A percentile compares a stretch with the other conserved stretches of the same genome.
Evolutionary conservation across 805 yeast genomes (phyloP).

Genomic region (Teunomyces cretensis): DNA sequence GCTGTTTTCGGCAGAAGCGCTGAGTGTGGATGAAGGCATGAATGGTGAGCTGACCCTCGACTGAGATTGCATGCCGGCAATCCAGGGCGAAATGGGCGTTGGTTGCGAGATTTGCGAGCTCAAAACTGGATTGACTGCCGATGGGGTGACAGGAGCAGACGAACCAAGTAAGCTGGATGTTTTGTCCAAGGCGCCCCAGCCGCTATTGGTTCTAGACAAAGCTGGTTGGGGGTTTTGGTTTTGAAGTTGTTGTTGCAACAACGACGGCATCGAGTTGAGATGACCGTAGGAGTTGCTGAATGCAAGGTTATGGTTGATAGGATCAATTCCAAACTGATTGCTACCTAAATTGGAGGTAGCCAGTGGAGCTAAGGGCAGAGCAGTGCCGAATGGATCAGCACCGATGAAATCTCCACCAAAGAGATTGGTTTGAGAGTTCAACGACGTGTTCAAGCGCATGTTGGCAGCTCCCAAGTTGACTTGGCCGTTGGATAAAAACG

Average conservation of each 20-base stretch:
- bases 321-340: conserved; percentile 28
- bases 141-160: conserved; percentile 32
- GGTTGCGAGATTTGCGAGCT: conserved; percentile 29
- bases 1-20: conserved; percentile 1
- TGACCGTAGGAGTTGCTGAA: conserved; percentile 15
- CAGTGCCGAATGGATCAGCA: conserved; percentile 17
- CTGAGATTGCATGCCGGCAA: conserved; percentile 28
- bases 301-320: conserved; percentile 15
- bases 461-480: conserved; percentile 27
- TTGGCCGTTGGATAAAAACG: conserved; percentile 22
- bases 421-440: conserved; percentile 16
- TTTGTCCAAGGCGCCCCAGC: conserved; percentile 38
- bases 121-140: conserved; percentile 20
- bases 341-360: conserved; percentile 8
- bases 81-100: conserved; percentile 45
- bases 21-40: conserved; percentile 19
- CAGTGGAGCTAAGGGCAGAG: conserved; percentile 11
- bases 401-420: conserved; percentile 24
- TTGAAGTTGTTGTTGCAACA: conserved; percentile 11
- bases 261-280: conserved; percentile 29
- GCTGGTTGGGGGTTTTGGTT: conserved; percentile 22
- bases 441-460: conserved; percentile 20
- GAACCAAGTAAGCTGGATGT: conserved; percentile 16
- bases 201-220: conserved; percentile 34
- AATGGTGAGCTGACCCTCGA: conserved; percentile 44